Evolutionary conservation across 1,284 basidiomycete genomes (phyloP).

Genomic region (Coniferiporia weirii): DNA sequence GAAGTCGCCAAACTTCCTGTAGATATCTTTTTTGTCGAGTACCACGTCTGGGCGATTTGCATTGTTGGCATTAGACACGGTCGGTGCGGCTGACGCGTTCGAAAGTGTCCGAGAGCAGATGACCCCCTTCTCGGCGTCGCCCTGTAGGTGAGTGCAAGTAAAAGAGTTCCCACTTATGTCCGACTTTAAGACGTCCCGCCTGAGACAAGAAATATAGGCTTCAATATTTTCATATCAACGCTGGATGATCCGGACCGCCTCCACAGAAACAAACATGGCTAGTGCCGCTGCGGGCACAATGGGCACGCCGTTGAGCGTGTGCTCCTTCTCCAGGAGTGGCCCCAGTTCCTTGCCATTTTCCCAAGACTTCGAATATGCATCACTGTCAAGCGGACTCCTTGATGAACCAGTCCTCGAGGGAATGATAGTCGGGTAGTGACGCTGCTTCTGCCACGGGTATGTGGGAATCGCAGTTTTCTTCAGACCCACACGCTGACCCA

Average conservation of each 20-base stretch:
- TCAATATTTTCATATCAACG: slow-evolving; percentile 6
- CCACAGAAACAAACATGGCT: slow-evolving; percentile 25
- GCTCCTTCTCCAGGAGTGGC: slow-evolving; percentile 23
- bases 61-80: slow-evolving; percentile 21
- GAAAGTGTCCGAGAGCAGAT: slow-evolving; percentile 31
- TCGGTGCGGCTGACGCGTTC: too few species aligned
- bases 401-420: slow-evolving; percentile 19
- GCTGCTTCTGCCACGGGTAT: slow-evolving; percentile 33
- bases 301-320: slow-evolving; percentile 29
- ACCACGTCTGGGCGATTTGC: not conserved
- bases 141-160: slow-evolving; percentile 4
- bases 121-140: not conserved
- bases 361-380: slow-evolving; percentile 3
- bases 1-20: slow-evolving; percentile 3
- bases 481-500: too few species aligned
- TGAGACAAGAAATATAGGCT: slow-evolving; percentile 7
- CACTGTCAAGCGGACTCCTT: not conserved
- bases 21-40: slow-evolving; percentile 3
- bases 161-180: slow-evolving; percentile 4
- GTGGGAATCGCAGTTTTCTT: slow-evolving; percentile 30
- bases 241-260: not conserved
- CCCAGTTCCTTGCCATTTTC: slow-evolving; percentile 13
- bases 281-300: slow-evolving; percentile 33
- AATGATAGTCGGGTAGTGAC: slow-evolving; percentile 30
- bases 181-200: not conserved